Base-by-base conservation (phyloP, 2,329 filamentous ascomycete species). In the Metarhizium anisopliae region DNA sequence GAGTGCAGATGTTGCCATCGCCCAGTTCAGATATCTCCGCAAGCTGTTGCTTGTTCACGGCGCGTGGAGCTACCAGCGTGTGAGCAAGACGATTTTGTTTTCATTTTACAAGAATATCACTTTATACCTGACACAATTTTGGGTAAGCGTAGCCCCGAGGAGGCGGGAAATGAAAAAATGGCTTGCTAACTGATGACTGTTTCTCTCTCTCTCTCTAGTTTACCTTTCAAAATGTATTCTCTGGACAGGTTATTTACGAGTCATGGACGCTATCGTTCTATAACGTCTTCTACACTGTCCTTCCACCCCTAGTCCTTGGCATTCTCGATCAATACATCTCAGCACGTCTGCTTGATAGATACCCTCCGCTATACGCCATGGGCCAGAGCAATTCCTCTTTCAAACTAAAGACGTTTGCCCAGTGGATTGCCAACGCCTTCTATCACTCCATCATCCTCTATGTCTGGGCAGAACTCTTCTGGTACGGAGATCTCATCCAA, bases 31-130 rank as follows among this genome's bases (percentile, higher is more conserved):
- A 56, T 99, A 87, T 72, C 82, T 99, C 52, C 88, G 91, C 62
- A 99, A 99, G 74, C 78, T 99, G 55, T 81, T 97, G 32, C 81
- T 99, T 30, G 94, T 99, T 11, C 94, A 99, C 67, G 94, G 94
- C 29, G 87, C 92, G 6, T 99, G 94, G 94, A 95, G 90, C 68
- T 99, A 99, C 69, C 93, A 96, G 70, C 88, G 94, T 57, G 87
- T 99, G 68, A 93, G 89, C 80, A 96, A 95, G 75, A 91, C 95
- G 57, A 97, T 99, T 65, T 73, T 99, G 59, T 99, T 96, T 74
- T 97, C 94, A 6, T 99, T 97, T 72, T 99, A 99, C 80, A 99
- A 99, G 80, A 99, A 99, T 74, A 96, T 97, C 62, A 87, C 92
- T 20, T 78, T 99, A 59, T 99, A 97, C 74, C 92, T 99, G 88